Conservation (phyloP, 1,139 yeast genomes). For the Lodderomyces parapsilosis region DNA sequence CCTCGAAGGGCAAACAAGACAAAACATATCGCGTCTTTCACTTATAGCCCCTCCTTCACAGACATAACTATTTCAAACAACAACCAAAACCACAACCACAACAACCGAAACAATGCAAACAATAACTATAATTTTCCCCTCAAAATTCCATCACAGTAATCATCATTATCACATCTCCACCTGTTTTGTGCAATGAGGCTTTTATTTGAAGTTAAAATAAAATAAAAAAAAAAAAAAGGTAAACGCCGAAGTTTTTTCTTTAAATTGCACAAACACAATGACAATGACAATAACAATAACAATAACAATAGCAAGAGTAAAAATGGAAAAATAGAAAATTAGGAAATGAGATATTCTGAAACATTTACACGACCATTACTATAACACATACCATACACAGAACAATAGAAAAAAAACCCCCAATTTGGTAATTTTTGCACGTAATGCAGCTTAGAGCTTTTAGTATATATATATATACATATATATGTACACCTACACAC, state of each 20-base stretch:
- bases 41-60: no score
- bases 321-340: not conserved
- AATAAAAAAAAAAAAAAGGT: not conserved
- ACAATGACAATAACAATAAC: no score
- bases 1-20: no score
- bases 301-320: not conserved
- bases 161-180: no score
- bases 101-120: no score
- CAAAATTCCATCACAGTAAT: not conserved
- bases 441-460: not conserved
- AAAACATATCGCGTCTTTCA: not conserved
- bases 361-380: conserved; percentile 2
- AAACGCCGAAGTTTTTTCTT: not conserved
- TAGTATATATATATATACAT: not conserved
- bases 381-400: not conserved
- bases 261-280: no score
- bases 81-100: no score
- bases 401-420: not conserved
- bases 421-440: not conserved
- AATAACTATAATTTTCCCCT: no score
- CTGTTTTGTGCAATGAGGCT: conserved; percentile 1
- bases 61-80: no score
- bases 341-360: not conserved
- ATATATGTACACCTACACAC: not conserved
- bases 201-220: no score